These are phyloP conservation scores for Gremmenia infestans DNA, from an alignment of 2,329 filamentous ascomycete species.

Conservation along the genomic window DNA sequence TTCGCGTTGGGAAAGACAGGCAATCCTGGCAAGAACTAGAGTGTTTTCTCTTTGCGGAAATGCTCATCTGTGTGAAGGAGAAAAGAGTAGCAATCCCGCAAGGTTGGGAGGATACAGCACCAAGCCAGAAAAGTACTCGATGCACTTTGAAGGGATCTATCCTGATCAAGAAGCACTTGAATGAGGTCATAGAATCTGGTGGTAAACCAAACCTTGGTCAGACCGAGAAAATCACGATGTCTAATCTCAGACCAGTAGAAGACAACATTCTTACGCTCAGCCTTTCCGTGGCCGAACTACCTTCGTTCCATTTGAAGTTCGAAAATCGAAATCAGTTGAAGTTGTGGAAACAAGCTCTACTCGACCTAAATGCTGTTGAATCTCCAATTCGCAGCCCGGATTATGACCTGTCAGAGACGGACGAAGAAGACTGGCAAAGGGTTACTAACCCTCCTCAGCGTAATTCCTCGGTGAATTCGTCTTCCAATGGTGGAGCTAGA, in stretches of 20 bases:
- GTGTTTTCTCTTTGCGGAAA: conserved; percentile 94
- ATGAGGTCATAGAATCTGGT: conserved; percentile 72
- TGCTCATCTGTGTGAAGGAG: conserved; percentile 99
- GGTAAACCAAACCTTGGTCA: conserved; percentile 34
- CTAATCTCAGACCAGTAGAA: conserved; percentile 45
- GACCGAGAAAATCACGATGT: conserved; percentile 31
- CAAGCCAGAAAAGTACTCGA: conserved; percentile 60
- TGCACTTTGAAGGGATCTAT: conserved; percentile 97
- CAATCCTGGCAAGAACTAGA: conserved; percentile 96
- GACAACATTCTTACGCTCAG: conserved; percentile 84
- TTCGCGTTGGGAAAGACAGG: conserved; percentile 93
- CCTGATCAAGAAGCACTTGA: conserved; percentile 94
- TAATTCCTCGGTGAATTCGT: conserved; percentile 76
- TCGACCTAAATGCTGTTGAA: conserved; percentile 74
- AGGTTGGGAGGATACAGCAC: conserved; percentile 60
- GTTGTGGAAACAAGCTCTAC: conserved; percentile 80
- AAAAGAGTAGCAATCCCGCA: conserved; percentile 64
- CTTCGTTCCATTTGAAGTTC: conserved; percentile 90
- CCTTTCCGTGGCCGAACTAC: conserved; percentile 85
- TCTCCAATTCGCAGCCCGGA: conserved; percentile 65
- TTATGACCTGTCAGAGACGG: conserved; percentile 76
- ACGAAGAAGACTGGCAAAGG: conserved; percentile 84
- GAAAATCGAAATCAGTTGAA: conserved; percentile 79
- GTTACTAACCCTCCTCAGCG: conserved; percentile 51
- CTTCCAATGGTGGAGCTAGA: conserved; percentile 72